A percentile compares a stretch with the other conserved stretches of the same genome.
phyloP scores from a whole-genome alignment of 2,329 filamentous ascomycete genomes.

The Arachnopeziza araneosa region DNA sequence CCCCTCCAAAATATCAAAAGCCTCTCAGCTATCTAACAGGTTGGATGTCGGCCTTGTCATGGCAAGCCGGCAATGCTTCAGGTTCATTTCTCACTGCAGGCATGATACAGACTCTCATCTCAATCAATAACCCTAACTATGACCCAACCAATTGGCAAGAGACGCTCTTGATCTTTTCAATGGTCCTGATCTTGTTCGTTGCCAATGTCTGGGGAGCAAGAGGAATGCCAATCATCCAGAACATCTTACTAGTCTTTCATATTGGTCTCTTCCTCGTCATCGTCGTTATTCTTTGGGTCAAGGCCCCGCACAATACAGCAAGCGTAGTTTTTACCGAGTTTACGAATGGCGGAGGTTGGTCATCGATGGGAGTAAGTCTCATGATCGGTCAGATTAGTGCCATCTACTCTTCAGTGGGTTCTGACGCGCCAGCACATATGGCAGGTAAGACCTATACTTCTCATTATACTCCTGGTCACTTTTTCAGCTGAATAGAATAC shows the following conservation, averaged over 20 bases:
- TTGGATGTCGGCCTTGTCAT: conserved; percentile 40
- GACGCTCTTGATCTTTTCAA: conserved; percentile 37
- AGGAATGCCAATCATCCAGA: conserved; percentile 37
- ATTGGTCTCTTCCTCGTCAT: conserved; percentile 39
- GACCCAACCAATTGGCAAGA: conserved; percentile 35
- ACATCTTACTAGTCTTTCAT: conserved; percentile 38
- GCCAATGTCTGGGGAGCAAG: conserved; percentile 38
- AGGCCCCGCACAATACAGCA: conserved; percentile 15
- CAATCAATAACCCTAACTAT: conserved; percentile 33
- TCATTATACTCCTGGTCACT: too few relatives aligned
- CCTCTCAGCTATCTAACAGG: conserved; percentile 36
- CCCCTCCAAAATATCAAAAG: conserved; percentile 41
- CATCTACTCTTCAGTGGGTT: conserved; percentile 22
- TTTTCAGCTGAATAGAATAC: not conserved
- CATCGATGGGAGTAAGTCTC: conserved; percentile 28
- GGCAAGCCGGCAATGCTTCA: conserved; percentile 38
- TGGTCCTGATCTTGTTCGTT: conserved; percentile 34
- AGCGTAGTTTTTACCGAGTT: conserved; percentile 28
- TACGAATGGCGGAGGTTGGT: conserved; percentile 30
- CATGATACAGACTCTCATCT: conserved; percentile 38
- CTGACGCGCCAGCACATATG: not conserved
- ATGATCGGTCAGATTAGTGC: conserved; percentile 35
- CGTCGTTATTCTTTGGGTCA: conserved; percentile 34
- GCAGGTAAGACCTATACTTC: not conserved
- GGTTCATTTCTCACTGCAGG: conserved; percentile 38